phyloP scores from a whole-genome alignment of 2,329 filamentous ascomycete genomes.

The Shiraia sp. region DNA sequence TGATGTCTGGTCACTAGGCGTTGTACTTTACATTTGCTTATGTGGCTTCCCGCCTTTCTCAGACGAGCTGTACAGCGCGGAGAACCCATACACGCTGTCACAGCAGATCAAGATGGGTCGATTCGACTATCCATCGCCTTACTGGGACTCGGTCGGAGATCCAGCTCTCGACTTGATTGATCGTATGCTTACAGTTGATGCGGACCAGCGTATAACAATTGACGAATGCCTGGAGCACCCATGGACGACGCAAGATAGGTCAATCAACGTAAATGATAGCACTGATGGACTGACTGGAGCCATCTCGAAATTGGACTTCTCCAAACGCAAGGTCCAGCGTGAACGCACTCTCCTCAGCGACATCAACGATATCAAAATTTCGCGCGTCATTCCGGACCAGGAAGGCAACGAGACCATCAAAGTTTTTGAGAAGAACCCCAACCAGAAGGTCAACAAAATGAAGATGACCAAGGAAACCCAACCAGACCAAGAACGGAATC shows the following conservation, averaged over 20 bases:
- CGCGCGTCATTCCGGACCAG: slow-evolving; percentile 61
- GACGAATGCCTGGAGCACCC: slow-evolving; percentile 91
- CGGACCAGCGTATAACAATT: slow-evolving; percentile 80
- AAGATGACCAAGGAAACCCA: slow-evolving; percentile 58
- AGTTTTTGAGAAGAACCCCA: slow-evolving; percentile 45
- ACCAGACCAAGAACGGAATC: slow-evolving; percentile 68
- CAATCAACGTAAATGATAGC: slow-evolving; percentile 71
- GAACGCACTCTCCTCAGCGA: slow-evolving; percentile 84
- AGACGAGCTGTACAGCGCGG: slow-evolving; percentile 79
- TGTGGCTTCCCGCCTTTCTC: slow-evolving; percentile 98
- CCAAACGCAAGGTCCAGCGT: slow-evolving; percentile 75
- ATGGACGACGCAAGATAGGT: slow-evolving; percentile 69
- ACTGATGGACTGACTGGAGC: slow-evolving; percentile 92
- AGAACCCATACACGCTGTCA: slow-evolving; percentile 84
- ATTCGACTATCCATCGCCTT: slow-evolving; percentile 94
- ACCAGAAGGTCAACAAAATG: slow-evolving; percentile 24
- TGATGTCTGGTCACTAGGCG: slow-evolving; percentile 96
- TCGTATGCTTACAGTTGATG: slow-evolving; percentile 87
- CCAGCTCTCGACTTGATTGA: slow-evolving; percentile 92
- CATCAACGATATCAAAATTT: slow-evolving; percentile 74
- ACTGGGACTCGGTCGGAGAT: slow-evolving; percentile 90
- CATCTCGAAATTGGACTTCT: slow-evolving; percentile 79
- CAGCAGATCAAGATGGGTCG: slow-evolving; percentile 87
- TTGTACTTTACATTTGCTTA: slow-evolving; percentile 94
- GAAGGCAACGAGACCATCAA: slow-evolving; percentile 52